Conservation (phyloP, 306 rosid species). For the Corylus avellana region DNA sequence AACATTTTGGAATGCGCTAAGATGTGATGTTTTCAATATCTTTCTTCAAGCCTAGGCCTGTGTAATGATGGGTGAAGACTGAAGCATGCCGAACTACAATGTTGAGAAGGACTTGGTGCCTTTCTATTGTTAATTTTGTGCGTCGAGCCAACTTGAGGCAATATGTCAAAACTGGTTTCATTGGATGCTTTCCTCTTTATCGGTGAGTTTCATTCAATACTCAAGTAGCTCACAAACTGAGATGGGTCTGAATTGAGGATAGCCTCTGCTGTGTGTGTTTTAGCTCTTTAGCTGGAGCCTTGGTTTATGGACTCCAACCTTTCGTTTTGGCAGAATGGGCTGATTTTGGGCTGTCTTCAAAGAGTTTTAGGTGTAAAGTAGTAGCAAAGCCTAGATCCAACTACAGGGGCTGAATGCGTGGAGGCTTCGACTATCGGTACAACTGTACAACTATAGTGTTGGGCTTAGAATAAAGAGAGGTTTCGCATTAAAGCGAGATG, state of each 20-base stretch:
- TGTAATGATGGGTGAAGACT: no score
- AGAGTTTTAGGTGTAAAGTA: neutral
- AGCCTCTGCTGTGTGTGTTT: neutral
- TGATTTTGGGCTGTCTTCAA: neutral
- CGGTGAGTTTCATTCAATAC: neutral
- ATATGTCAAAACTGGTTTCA: neutral
- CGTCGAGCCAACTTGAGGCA: neutral
- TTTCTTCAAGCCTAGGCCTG: no score
- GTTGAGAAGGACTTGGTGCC: neutral
- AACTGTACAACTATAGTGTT: no score
- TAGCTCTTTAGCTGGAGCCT: neutral
- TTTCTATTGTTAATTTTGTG: no score
- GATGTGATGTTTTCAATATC: neutral
- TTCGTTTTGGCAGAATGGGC: neutral
- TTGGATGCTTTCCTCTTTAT: no score
- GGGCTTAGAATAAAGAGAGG: no score
- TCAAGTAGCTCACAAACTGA: neutral
- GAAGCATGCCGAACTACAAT: no score
- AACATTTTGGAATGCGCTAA: neutral
- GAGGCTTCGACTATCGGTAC: no score
- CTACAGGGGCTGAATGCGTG: neutral
- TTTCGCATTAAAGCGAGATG: no score
- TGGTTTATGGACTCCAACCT: neutral
- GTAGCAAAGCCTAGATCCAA: neutral
- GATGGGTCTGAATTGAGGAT: neutral